Evolutionary conservation across 495 filamentous ascomycete species (phyloP), one percentile per base, ranked within the genome.

Genomic region (Amphirosellinia nigrospora): DNA sequence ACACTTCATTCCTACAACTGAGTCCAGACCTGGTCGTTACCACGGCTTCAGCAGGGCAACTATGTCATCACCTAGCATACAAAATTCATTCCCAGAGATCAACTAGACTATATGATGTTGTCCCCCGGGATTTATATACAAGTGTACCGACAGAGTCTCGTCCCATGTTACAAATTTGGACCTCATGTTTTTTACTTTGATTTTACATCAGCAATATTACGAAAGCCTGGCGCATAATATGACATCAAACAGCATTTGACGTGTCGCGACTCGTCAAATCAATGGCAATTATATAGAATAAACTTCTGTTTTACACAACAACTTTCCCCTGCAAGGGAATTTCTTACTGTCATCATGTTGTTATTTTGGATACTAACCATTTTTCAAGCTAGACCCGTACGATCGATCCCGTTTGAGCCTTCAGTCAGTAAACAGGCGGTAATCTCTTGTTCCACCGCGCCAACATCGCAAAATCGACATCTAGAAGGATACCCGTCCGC

Each of bases 321-420:
- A 16, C 43, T 43, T 68, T 56, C 43, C 70, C 64, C 32, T 30
- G 23, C 21, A 23, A 19, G 36, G 60, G 7, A 46, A 28, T 69
- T 70, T 56, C 21, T 13, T 48, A 61, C 53, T 34, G 34, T 30
- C 32, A 77, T 72, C 68, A 64, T 75, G 71, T 45, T 73, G 10
- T 62, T 71, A 10, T 59, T 68, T 50, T 70, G 70, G 72, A 68
- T 69, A 68, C 75, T 79, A 58, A 77, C 72, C 34, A 69, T 77
- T 38, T 34, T 75, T 58, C 75, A 77, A 73, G 56, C 67, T 60
- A 60, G 55, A 55, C 56, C 64, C 39, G 52, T 70, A 50, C 46
- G 72, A 34, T 63, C 73, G 43, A 58, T 70, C 34, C 71, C 68
- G 28, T 59, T 68, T 43, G 34, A 63, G 56, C 9, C 61, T 38